Evolutionary conservation across 2,329 filamentous ascomycete species (phyloP), one percentile per base, ranked within the genome.

Genomic region (Fusarium torulosum): DNA sequence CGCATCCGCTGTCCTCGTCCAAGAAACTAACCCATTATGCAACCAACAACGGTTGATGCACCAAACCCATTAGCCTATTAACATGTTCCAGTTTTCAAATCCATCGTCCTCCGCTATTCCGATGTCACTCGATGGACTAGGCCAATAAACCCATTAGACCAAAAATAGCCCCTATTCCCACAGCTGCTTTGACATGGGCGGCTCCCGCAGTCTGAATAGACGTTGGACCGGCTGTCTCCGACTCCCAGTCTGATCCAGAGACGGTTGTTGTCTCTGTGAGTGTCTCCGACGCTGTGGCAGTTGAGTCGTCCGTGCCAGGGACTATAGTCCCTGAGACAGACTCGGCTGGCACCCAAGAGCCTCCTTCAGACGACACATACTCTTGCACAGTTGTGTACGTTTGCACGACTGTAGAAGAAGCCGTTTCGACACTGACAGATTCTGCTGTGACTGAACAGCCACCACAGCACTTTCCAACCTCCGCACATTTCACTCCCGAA

Each of bases 131-230:
- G 23, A 49, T n/a, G 37, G 13, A 45, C 72, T 50, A 74, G 52
- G 45, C 68, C 53, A 72, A 63, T n/a, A 73, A 49, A 29, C 59
- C 66, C 60, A 74, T 62, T 31, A 74, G 35, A 42, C 71, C 72
- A 42, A 74, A 42, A 20, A 74, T 37, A 45, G 63, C 72, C 37
- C 72, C 66, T 49, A 74, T 59, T 27, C 71, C 71, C 35, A 73
- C 52, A 25, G 63, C 72, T 15, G 52, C 70, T 47, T 58, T 72
- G 31, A 63, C 58, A 25, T 61, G 63, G 25, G 59, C 67, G 23
- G 63, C 72, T 52, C 68, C 70, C 17, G 70, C 72, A 35, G 63
- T 64, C 50, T 72, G 72, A 41, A 65, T 45, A 6, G 70, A 71
- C 21, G 67, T 69, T 52, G 49, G 50, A 0, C 44, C 53, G 11